Evolutionary conservation across 139 green algal species (phyloP).

Genomic region (Micractinium sp.): DNA sequence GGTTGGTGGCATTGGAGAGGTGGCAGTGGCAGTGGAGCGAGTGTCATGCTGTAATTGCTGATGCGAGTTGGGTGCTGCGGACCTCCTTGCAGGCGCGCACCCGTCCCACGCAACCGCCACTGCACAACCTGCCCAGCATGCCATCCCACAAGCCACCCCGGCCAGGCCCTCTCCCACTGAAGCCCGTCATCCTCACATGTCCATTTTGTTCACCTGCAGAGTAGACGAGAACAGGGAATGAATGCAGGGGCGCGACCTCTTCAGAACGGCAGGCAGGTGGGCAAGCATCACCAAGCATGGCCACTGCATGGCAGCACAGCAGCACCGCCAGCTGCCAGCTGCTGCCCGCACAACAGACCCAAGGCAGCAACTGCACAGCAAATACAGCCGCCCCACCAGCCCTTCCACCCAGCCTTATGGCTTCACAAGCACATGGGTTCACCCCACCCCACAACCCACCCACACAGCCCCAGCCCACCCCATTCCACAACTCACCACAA

Average conservation of each 20-base stretch:
- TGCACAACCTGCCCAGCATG: neutral
- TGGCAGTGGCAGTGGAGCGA: neutral
- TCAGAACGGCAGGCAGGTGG: no score
- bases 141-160: neutral
- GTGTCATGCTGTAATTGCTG: neutral
- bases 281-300: no score
- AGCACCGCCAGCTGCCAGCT: neutral
- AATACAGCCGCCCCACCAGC: no score
- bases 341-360: no score
- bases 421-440: neutral
- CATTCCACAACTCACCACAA: slow-evolving; percentile 17
- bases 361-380: no score
- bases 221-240: no score
- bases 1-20: neutral
- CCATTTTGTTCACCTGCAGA: neutral
- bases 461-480: no score
- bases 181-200: neutral
- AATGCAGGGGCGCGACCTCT: no score
- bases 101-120: neutral
- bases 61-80: no score
- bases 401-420: no score
- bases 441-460: no score
- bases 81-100: neutral
- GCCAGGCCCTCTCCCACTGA: neutral
- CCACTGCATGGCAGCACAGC: no score